Evolutionary conservation across 306 rosid genomes (phyloP).

Genomic region (Lotus japonicus): DNA sequence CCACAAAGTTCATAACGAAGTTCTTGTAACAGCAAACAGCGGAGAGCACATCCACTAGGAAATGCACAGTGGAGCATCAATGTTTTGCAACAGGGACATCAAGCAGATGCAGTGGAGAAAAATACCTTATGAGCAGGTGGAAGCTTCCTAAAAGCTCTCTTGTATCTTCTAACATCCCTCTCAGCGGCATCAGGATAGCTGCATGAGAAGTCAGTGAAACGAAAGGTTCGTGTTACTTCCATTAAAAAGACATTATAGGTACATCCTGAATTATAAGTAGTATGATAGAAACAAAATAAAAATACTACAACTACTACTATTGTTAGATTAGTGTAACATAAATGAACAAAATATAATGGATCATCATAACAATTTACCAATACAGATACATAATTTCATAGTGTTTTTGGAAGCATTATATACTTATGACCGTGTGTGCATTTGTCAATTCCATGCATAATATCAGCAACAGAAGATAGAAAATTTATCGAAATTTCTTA

Average conservation of each 20-base stretch:
- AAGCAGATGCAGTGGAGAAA: constrained; percentile 3
- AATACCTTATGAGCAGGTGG: constrained; percentile 82
- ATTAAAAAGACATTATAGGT: background rate
- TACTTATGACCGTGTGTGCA: no score
- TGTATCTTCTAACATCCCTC: constrained; percentile 78
- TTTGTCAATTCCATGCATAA: no score
- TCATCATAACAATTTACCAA: background rate
- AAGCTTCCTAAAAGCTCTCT: constrained; percentile 72
- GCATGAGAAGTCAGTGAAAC: constrained; percentile 18
- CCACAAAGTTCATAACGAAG: background rate
- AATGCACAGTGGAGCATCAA: background rate
- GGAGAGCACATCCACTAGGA: background rate
- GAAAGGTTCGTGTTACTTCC: constrained; percentile 1
- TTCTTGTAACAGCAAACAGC: background rate
- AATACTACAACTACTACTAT: background rate
- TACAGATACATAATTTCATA: background rate
- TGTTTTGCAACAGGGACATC: no score
- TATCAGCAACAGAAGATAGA: no score
- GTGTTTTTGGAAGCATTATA: no score
- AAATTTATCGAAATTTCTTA: no score
- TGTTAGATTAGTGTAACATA: background rate
- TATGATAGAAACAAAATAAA: no score
- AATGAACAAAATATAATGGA: background rate
- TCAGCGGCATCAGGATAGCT: constrained; percentile 95
- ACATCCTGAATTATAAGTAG: background rate